Percentiles rank a stretch among this genome's conserved stretches.
phyloP scores from a whole-genome alignment of 169 alveolate genomes.

The Amoebophrya sp. region DNA sequence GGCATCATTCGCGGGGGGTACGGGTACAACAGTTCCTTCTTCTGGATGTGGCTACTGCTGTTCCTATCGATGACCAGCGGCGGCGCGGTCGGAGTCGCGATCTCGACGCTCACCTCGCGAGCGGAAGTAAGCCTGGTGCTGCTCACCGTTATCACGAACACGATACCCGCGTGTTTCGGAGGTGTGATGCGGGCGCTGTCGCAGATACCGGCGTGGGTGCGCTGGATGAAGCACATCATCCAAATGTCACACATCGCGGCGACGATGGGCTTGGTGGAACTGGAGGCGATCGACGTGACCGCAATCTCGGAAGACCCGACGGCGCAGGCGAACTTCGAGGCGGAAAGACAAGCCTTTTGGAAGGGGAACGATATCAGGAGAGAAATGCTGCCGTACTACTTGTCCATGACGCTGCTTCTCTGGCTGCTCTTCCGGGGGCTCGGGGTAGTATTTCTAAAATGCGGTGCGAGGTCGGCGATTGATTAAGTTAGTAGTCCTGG shows the following conservation, averaged over 20 bases:
- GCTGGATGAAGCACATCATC: neutral
- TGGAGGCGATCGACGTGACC: neutral
- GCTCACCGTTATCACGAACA: neutral
- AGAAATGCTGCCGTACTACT: neutral
- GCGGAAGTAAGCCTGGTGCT: neutral
- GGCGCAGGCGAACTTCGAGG: neutral
- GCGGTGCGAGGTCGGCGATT: neutral
- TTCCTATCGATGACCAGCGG: neutral
- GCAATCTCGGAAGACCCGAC: neutral
- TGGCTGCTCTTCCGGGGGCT: neutral
- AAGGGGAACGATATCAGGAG: neutral
- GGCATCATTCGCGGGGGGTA: neutral
- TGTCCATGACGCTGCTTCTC: neutral
- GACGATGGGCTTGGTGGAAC: neutral
- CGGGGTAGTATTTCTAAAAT: neutral
- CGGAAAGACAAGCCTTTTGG: neutral
- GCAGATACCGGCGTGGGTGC: neutral
- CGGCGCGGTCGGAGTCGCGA: neutral
- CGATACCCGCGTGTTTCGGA: neutral
- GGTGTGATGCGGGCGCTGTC: neutral
- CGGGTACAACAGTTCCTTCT: neutral
- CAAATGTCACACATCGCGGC: neutral
- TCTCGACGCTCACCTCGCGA: neutral
- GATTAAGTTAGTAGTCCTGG: too few species aligned
- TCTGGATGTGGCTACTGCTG: neutral